A percentile compares a stretch with the other conserved stretches of the same genome.
phyloP scores from a whole-genome alignment of 495 filamentous ascomycete species.

The Cetradonia linearis region DNA sequence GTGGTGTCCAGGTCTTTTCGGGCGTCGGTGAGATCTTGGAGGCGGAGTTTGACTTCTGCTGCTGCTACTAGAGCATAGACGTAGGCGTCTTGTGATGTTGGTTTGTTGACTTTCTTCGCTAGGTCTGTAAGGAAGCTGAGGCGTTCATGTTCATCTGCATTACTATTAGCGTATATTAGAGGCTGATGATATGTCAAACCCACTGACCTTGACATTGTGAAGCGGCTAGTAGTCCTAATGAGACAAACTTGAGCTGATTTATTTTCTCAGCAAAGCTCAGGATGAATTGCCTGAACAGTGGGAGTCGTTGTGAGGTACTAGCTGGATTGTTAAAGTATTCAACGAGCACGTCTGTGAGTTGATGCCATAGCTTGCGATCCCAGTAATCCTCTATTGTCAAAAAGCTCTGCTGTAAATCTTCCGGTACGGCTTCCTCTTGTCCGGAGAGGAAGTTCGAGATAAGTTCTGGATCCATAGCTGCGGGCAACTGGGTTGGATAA shows the following conservation, averaged over 20 bases:
- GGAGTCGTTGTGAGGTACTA: slow-evolving; percentile 74
- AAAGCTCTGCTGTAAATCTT: slow-evolving; percentile 77
- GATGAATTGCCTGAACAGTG: slow-evolving; percentile 89
- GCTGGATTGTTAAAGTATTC: slow-evolving; percentile 77
- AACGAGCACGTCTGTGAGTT: slow-evolving; percentile 82
- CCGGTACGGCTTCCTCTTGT: slow-evolving; percentile 73
- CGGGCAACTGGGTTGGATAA: background rate
- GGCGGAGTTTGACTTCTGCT: slow-evolving; percentile 74
- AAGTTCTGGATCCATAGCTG: slow-evolving; percentile 64
- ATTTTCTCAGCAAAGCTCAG: slow-evolving; percentile 95
- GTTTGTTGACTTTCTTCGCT: slow-evolving; percentile 78
- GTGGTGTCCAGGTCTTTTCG: slow-evolving; percentile 77
- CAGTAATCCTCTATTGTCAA: slow-evolving; percentile 92
- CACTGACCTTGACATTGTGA: slow-evolving; percentile 69
- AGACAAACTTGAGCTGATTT: slow-evolving; percentile 95
- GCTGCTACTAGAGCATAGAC: slow-evolving; percentile 87
- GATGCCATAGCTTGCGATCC: slow-evolving; percentile 99
- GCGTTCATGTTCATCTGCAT: slow-evolving; percentile 73
- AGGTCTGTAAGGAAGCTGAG: slow-evolving; percentile 77
- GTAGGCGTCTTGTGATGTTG: slow-evolving; percentile 89
- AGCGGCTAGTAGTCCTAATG: slow-evolving; percentile 74
- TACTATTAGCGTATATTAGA: background rate
- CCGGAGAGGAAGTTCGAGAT: slow-evolving; percentile 86
- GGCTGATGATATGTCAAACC: background rate
- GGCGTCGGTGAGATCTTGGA: slow-evolving; percentile 63